phyloP scores from a whole-genome alignment of 202 grass and related monocot species.

The Dendrocalamus latiflorus region DNA sequence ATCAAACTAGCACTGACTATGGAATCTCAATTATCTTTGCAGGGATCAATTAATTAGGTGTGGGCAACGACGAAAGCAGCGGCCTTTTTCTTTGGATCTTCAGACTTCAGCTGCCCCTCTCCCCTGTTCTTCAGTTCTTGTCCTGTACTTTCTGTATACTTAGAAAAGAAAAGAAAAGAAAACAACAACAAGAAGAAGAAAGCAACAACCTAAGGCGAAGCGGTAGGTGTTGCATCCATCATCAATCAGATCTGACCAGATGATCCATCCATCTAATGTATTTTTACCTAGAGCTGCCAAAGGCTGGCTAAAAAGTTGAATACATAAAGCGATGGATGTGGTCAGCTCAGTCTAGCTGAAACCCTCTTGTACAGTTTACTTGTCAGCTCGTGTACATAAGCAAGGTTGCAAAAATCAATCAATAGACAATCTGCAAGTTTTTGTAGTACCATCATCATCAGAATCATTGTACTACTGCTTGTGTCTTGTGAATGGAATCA shows the following conservation, averaged over 20 bases:
- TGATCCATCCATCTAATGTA: background rate
- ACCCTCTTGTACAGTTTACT: background rate
- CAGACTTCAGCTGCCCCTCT: background rate
- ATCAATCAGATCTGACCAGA: background rate
- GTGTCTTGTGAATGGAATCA: background rate
- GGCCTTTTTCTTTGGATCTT: background rate
- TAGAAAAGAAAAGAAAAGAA: background rate
- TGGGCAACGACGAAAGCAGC: background rate
- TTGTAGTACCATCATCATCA: background rate
- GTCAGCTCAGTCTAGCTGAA: background rate
- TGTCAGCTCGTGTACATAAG: background rate
- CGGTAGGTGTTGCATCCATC: slow-evolving; percentile 33
- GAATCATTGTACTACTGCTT: background rate
- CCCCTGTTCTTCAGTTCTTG: background rate
- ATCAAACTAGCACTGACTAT: background rate
- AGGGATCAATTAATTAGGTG: background rate
- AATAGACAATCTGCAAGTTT: background rate
- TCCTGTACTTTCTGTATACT: slow-evolving; percentile 11
- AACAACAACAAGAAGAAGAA: background rate
- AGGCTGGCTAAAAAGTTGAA: no score
- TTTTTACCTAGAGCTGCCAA: background rate
- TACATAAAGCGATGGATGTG: slow-evolving; percentile 3
- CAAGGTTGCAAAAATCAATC: background rate
- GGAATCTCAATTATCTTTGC: background rate
- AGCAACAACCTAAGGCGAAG: slow-evolving; percentile 44